Conservation (phyloP, 257 asterid species). For the Anisodus acutangulus region DNA sequence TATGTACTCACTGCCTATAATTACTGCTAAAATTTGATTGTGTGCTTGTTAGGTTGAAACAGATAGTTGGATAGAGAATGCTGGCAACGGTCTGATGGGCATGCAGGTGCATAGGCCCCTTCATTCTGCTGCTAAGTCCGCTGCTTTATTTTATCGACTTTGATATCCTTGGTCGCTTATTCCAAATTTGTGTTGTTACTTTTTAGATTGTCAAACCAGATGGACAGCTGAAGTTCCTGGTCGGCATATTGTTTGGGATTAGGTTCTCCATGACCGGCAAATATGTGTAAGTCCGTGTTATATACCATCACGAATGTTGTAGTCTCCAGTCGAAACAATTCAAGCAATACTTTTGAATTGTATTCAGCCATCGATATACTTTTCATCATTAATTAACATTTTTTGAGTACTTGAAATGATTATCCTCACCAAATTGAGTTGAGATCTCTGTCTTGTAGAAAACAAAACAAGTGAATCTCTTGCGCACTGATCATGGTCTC, state of each 20-base stretch:
- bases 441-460: too few species aligned
- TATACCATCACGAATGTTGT: neutral
- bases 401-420: too few species aligned
- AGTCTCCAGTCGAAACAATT: neutral
- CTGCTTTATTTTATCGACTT: neutral
- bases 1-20: too few species aligned
- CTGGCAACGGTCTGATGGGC: slow-evolving; percentile 92
- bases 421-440: too few species aligned
- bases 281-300: slow-evolving; percentile 58
- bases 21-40: neutral
- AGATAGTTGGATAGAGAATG: slow-evolving; percentile 97
- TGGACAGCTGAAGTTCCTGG: slow-evolving; percentile 74
- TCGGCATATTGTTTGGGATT: slow-evolving; percentile 62
- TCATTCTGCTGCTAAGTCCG: neutral
- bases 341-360: neutral
- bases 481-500: neutral
- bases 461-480: too few species aligned
- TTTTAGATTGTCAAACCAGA: slow-evolving; percentile 65
- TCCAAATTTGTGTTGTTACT: neutral
- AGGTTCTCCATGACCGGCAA: slow-evolving; percentile 89
- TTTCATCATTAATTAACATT: neutral
- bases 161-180: too few species aligned
- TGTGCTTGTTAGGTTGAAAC: slow-evolving; percentile 65
- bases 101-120: slow-evolving; percentile 58
- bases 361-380: neutral